These are phyloP conservation scores for Aspergillus indologenus DNA, from an alignment of 495 filamentous ascomycete species.

Conservation along the genomic window DNA sequence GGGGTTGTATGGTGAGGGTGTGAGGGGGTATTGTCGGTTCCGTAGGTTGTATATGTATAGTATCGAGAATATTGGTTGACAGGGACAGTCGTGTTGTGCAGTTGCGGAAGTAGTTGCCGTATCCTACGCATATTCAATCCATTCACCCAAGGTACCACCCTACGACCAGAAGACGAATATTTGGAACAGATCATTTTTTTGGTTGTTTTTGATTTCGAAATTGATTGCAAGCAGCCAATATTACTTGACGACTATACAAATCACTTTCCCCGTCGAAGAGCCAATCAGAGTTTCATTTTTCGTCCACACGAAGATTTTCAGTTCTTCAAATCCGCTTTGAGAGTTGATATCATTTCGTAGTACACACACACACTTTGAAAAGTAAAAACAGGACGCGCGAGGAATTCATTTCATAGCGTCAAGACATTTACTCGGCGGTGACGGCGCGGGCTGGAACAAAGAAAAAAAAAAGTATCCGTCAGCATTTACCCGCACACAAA, in stretches of 20 bases:
- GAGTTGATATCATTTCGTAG: conserved; percentile 46
- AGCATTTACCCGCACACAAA: not conserved
- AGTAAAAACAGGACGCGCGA: conserved; percentile 38
- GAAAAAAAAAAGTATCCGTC: conserved; percentile 1
- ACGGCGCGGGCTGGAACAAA: conserved; percentile 42
- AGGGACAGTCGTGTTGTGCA: too few species aligned
- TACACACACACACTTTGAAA: conserved; percentile 19
- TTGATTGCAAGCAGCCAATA: not conserved
- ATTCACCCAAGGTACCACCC: too few species aligned
- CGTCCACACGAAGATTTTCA: conserved; percentile 29
- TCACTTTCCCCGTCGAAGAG: too few species aligned
- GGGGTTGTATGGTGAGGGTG: not conserved
- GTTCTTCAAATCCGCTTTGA: conserved; percentile 19
- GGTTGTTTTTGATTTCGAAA: not conserved
- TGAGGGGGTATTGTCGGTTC: too few species aligned
- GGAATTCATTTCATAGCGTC: conserved; percentile 31
- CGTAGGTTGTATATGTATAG: too few species aligned
- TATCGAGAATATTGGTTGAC: too few species aligned
- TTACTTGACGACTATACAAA: conserved; percentile 31
- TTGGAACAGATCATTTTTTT: conserved; percentile 4
- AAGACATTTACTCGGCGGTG: conserved; percentile 49
- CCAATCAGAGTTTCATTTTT: too few species aligned
- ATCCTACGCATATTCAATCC: too few species aligned
- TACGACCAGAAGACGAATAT: too few species aligned
- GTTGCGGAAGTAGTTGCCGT: too few species aligned